A percentile compares a stretch with the other conserved stretches of the same genome.
These are phyloP conservation scores for Spiraea crenata DNA, from an alignment of 331 rosid species.

Conservation along the genomic window DNA sequence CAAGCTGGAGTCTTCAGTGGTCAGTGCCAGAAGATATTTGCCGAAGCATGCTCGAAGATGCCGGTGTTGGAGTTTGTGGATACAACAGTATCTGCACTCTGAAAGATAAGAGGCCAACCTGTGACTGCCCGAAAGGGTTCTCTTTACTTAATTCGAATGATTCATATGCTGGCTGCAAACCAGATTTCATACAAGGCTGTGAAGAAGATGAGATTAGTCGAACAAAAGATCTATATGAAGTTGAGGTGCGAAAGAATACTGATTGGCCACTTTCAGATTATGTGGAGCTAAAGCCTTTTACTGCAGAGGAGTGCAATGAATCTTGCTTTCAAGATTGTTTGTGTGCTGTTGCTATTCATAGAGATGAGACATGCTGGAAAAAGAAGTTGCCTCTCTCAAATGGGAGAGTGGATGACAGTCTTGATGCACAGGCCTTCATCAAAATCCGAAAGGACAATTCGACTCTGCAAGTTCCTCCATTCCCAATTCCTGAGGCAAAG, in stretches of 20 bases:
- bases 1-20: conserved; percentile 20
- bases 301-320: conserved; percentile 1
- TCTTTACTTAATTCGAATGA: conserved; percentile 26
- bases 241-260: background rate
- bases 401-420: background rate
- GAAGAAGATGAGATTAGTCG: background rate
- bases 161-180: conserved; percentile 24
- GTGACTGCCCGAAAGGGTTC: conserved; percentile 31
- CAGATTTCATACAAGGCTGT: conserved; percentile 21
- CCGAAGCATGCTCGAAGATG: accelerated
- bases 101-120: conserved; percentile 2
- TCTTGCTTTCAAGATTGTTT: conserved; percentile 15
- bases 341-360: conserved; percentile 5
- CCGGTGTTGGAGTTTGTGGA: conserved; percentile 11
- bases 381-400: conserved; percentile 11
- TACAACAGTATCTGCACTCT: conserved; percentile 11
- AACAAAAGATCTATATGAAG: background rate
- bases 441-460: background rate
- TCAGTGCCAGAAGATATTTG: conserved; percentile 18
- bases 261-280: background rate
- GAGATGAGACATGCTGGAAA: background rate
- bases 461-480: background rate
- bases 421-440: background rate
- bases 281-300: background rate
- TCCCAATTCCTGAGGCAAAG: background rate